Base-by-base conservation (phyloP, 148 eudicot genomes). In the Cornus kousa region DNA sequence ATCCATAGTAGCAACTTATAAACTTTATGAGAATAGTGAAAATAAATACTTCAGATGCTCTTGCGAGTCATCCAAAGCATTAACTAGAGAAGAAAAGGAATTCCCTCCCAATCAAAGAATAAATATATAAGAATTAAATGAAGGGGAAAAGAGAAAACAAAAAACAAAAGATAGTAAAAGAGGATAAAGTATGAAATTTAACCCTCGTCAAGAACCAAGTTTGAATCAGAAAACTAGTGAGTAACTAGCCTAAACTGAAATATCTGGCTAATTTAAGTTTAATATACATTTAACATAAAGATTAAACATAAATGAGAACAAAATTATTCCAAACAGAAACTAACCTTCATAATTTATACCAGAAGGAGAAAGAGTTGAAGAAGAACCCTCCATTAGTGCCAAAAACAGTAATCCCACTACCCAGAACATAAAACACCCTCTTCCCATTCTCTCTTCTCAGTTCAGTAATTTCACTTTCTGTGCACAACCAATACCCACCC, bases 311-410 rank as follows among this genome's bases (percentile, higher is more conserved):
- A 22, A 32, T 53, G 7, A 11, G 4, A 53, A 13, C 7, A 16
- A 53, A 16, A 53, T 53, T 16, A 53, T 53, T 28, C 46, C 11
- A 71, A 69, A 71, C 11, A 67, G 72, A 64, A 76, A 86, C 85
- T 81, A 46, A 94, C 98, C 98, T 94, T 94, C 98, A 90, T 89
- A 95, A 80, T 93, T 93, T 6, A 95, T 85, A 50, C 97, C 98
- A 88, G 97, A 82, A 79, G 97, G 97, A 86, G 98, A 95, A 72
- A 95, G 97, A 74, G 91, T 86, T 32, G 97, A 88, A 87, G 83
- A 86, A 85, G 74, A 80, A 80, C 64, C 70, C 82, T 84, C 83
- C 82, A 92, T 77, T 74, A 87, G 79, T 35, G 80, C 71, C 86
- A 92, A 82, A 74, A 90, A 82, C 86, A 87, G 76, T 71, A 92